phyloP scores from a whole-genome alignment of 139 green algal species.

The Coccomyxa sp. region DNA sequence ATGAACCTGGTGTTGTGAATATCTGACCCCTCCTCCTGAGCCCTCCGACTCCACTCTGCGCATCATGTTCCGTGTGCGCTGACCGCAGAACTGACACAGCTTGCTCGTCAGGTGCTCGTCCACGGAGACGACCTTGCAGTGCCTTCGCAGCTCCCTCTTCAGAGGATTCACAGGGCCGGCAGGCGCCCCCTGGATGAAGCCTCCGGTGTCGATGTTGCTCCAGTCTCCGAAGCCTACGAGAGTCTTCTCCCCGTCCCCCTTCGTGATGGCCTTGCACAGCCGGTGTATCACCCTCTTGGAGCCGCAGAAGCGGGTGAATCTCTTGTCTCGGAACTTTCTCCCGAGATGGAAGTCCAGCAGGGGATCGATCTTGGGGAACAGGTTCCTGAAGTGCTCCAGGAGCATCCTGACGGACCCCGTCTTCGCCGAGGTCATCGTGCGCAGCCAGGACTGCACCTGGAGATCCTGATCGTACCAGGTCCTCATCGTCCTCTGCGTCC shows the following conservation, averaged over 20 bases:
- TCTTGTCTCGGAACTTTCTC: background rate
- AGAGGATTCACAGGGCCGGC: background rate
- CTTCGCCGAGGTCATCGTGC: background rate
- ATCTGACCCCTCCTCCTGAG: background rate
- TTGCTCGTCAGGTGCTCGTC: background rate
- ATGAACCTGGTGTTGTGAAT: no score
- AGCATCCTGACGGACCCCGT: background rate
- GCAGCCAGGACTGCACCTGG: background rate
- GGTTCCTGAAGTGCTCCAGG: background rate
- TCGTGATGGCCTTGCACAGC: background rate
- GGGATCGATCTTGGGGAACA: background rate
- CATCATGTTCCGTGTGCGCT: background rate
- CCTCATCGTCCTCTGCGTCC: background rate
- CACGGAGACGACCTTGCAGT: background rate
- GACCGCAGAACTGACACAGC: background rate
- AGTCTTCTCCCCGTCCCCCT: background rate
- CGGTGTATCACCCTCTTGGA: background rate
- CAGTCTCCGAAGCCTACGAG: conserved; percentile 2
- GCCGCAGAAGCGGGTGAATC: background rate
- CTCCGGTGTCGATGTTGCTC: conserved; percentile 1
- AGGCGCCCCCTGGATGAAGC: background rate
- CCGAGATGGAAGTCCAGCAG: background rate
- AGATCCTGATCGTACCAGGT: background rate
- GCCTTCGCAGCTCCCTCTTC: background rate
- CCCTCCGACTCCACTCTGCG: background rate